Base-by-base conservation (phyloP, 2,329 filamentous ascomycete species). In the Coleophoma cylindrospora region DNA sequence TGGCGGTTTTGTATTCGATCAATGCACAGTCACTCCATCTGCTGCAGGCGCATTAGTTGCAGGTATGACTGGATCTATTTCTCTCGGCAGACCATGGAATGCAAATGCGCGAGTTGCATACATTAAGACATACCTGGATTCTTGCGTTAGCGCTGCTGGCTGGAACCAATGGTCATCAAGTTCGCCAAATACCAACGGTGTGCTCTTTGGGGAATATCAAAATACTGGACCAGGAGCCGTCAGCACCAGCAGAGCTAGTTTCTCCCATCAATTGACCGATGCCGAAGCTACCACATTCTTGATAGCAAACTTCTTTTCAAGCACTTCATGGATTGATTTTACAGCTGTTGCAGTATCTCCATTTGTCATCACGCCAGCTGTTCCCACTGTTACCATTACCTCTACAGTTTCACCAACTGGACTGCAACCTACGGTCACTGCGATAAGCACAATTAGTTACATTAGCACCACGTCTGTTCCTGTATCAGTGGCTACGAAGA, bases 1-100 rank as follows among this genome's bases (percentile, higher is more conserved):
- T 19, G 34, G 7, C 77, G 72, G 59, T 77, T 77, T 56, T 21
- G 74, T 80, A 38, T 73, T 80, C 63, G 77, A 79, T 66, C 71
- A 74, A 40, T 72, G 69, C 50, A 72, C 14, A 34, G 34, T 51
- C 36, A 22, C 41, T 9, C 41, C 22, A 12, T 48, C 47, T 34
- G 46, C 9, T 0, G 40, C 47, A 37, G 51, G 52, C 27, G 33
- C 45, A 7, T 34, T 43, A 32, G 45, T 49, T 5, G 37, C 50
- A 10, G 34, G 43, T 4, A 50, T 62, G 0, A 53, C 60, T 3
- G 71, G 69, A 0, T 66, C 66, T 2, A 73, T 68, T 48, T 76
- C 72, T 46, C 70, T 79, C 19, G 76, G 76, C 2, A 68, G 76
- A 3, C 76, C 76, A 6, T 79, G 75, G 73, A 62, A 70, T 33